Base-by-base conservation (phyloP, 1,139 yeast species). In the Magnusiomyces sp. region DNA sequence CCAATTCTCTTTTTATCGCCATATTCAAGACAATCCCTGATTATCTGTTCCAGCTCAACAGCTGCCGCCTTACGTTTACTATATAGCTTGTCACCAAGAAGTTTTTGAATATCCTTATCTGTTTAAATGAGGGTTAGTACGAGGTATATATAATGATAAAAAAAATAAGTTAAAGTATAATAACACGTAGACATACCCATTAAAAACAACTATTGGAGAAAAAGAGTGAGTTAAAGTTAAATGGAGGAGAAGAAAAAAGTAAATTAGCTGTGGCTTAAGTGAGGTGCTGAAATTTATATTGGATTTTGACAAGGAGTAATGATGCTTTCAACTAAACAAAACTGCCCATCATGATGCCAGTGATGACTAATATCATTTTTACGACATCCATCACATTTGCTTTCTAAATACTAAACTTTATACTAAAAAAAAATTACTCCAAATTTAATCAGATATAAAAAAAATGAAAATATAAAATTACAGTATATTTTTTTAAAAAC, bases 31-130 rank as follows among this genome's bases (percentile, higher is more conserved):
- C 87, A 81, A 45, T 83, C 77, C 56, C 88, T 81, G 43, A 90
- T 88, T 16, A 82, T 74, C 54, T 83, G 80, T 63, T 92, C 98
- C 47, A 92, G 74, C 62, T 89, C 96, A 56, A 85, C 75, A 0
- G 99, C 98, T 0, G 97, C 95, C 2, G 92, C 84, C 64, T 92
- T 92, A 47, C 99, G 79, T 67, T 89, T 90, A 61, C 94, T 98
- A 64, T 92, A 92, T 45, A 92, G 79, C 53, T 95, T 82, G 66
- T 94, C 96, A 58, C 85, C 81, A 48, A 92, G 76, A 45, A 95
- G 97, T 65, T 87, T 84, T 56, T 81, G 76, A 51, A 89, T 78
- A 29, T 87, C 76, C 59, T 80, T 79, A 56, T 90, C 97, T 73
- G 40, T 23, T 23, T 23, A 11, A 49, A 43, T 34, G 14, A 19